These are phyloP conservation scores for Plasmodium fragile DNA, from an alignment of 169 alveolate genomes.

Conservation along the genomic window DNA sequence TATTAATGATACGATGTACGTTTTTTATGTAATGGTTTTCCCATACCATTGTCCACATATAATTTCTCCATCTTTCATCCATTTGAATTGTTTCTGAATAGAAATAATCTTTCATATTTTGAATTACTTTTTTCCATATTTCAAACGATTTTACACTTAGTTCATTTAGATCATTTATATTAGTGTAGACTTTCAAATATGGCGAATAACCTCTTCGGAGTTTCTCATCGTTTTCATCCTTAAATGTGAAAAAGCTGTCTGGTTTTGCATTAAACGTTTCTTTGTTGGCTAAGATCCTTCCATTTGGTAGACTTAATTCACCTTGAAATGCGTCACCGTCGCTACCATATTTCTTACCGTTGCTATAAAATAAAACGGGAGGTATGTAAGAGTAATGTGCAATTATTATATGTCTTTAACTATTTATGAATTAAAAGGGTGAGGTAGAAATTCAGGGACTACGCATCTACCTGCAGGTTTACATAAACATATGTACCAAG, in stretches of 20 bases:
- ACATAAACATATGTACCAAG: not conserved
- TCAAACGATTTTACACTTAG: not conserved
- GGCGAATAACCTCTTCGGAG: not conserved
- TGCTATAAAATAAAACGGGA: not conserved
- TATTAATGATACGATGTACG: not conserved
- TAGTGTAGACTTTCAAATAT: not conserved
- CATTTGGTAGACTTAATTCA: not conserved
- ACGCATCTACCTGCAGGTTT: not conserved
- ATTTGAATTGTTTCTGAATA: not conserved
- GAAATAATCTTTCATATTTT: not conserved
- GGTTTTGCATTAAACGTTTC: not conserved
- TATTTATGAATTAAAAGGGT: not conserved
- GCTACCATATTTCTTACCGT: not conserved
- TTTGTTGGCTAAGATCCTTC: not conserved
- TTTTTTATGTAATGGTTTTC: not conserved
- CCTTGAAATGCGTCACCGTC: not conserved
- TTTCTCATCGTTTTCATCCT: not conserved
- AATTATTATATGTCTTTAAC: not conserved
- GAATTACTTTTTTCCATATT: not conserved
- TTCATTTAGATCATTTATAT: not conserved
- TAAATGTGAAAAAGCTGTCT: not conserved
- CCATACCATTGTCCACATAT: not conserved
- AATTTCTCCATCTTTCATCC: not conserved
- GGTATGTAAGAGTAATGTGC: not conserved
- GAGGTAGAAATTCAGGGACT: not conserved